phyloP scores from a whole-genome alignment of 202 grass and related monocot genomes.

The Brachypodium distachyon region DNA sequence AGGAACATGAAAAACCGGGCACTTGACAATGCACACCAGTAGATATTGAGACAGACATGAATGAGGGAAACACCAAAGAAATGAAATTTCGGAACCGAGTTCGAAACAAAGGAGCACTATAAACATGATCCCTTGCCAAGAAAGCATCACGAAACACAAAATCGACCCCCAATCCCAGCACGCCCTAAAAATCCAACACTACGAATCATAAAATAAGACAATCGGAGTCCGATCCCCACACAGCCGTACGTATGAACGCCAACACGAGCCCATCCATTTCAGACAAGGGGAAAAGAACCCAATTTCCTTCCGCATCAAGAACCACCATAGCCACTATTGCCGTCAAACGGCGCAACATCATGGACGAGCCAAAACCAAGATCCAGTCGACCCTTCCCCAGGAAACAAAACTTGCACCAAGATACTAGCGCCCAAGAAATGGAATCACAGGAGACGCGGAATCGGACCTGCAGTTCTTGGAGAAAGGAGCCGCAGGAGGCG shows the following conservation, averaged over 20 bases:
- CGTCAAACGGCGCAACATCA: not conserved
- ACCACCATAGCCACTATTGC: not conserved
- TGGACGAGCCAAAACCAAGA: not conserved
- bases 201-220: not conserved
- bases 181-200: not conserved
- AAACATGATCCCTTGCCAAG: not conserved
- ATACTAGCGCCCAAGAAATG: not conserved
- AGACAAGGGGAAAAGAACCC: not conserved
- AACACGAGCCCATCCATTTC: not conserved
- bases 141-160: slow-evolving; percentile 10
- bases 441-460: not conserved
- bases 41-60: not conserved
- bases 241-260: not conserved
- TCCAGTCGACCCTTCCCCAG: not conserved
- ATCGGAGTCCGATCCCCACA: not conserved
- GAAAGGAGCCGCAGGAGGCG: slow-evolving; percentile 59
- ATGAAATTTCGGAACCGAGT: not conserved
- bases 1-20: not conserved
- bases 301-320: not conserved
- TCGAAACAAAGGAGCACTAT: not conserved
- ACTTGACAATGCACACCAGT: too few relatives aligned
- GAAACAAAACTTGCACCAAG: too few relatives aligned
- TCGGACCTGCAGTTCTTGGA: slow-evolving; percentile 75
- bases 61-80: not conserved
- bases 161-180: not conserved